A percentile compares a stretch with the other conserved stretches of the same genome.
phyloP scores from a whole-genome alignment of 1,284 basidiomycete genomes.

The Rhodotorula sp. region DNA sequence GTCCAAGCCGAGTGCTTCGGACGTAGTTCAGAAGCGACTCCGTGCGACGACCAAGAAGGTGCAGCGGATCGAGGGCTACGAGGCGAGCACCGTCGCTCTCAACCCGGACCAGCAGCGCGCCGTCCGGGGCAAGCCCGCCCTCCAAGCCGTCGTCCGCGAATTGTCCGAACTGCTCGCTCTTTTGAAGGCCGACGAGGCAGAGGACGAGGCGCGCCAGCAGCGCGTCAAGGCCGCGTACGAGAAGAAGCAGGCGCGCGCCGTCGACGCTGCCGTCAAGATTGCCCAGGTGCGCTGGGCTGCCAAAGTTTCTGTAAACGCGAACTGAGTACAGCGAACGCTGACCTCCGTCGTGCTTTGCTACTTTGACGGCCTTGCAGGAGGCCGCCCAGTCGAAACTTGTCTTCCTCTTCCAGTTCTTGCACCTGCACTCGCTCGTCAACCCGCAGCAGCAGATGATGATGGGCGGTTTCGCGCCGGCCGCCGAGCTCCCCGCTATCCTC shows the following conservation, averaged over 20 bases:
- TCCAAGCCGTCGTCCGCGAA: constrained; percentile 46
- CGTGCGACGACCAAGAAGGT: constrained; percentile 46
- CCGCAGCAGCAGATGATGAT: constrained; percentile 10
- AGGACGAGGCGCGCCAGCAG: constrained; percentile 41
- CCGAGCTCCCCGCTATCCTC: constrained; percentile 39
- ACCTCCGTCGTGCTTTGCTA: not conserved
- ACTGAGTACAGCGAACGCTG: not conserved
- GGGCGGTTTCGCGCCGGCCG: constrained; percentile 33
- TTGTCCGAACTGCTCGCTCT: constrained; percentile 45
- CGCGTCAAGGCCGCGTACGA: constrained; percentile 39
- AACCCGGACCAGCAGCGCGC: constrained; percentile 47
- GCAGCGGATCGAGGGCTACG: constrained; percentile 46
- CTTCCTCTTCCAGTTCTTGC: constrained; percentile 47
- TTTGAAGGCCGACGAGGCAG: constrained; percentile 45
- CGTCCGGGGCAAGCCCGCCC: constrained; percentile 43
- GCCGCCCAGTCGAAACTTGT: constrained; percentile 40
- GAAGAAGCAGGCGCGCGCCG: constrained; percentile 38
- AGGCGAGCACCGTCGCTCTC: constrained; percentile 40
- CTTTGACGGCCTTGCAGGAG: not conserved
- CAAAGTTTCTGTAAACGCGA: not conserved
- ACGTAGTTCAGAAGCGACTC: constrained; percentile 43
- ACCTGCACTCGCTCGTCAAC: constrained; percentile 44
- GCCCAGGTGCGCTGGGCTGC: constrained; percentile 33
- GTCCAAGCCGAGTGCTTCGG: constrained; percentile 36
- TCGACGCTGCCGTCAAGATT: constrained; percentile 41